A percentile compares a stretch with the other conserved stretches of the same genome.
Evolutionary conservation across 352 stramenopile species (phyloP).

Genomic region (Globisporangium mamillatum): DNA sequence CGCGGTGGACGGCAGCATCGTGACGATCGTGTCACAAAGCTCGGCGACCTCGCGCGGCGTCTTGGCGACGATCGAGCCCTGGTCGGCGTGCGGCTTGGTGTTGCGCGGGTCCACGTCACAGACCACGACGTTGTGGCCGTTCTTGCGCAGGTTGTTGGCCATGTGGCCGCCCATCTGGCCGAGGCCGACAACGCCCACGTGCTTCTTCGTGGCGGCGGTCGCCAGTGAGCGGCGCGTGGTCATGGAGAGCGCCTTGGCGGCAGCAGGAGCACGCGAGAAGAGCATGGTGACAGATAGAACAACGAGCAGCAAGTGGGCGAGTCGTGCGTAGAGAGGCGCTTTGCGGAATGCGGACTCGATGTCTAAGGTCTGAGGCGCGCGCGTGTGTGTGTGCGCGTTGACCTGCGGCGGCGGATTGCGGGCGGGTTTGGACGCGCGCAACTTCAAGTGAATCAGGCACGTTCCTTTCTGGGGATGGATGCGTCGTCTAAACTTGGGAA

Average conservation of each 20-base stretch:
- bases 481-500: conserved; percentile 1
- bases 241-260: conserved; percentile 2
- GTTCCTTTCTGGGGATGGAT: not conserved
- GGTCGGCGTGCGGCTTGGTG: conserved; percentile 46
- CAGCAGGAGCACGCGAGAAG: not conserved
- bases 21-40: conserved; percentile 86
- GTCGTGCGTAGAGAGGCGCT: not conserved
- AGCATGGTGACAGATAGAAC: conserved; percentile 4
- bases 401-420: not conserved
- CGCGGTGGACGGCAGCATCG: conserved; percentile 92
- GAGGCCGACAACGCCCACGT: conserved; percentile 90
- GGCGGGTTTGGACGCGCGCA: not conserved
- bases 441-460: conserved; percentile 12
- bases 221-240: conserved; percentile 15
- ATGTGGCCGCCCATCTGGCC: conserved; percentile 95
- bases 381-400: not conserved
- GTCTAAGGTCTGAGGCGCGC: not conserved
- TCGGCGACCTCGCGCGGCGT: conserved; percentile 74
- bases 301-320: not conserved
- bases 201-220: conserved; percentile 26
- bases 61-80: conserved; percentile 48
- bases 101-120: conserved; percentile 67
- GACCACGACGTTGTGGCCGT: conserved; percentile 75
- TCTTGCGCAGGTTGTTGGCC: conserved; percentile 88
- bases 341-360: not conserved